Evolutionary conservation across 345 rosid species (phyloP).

Genomic region (Camelina hispida): DNA sequence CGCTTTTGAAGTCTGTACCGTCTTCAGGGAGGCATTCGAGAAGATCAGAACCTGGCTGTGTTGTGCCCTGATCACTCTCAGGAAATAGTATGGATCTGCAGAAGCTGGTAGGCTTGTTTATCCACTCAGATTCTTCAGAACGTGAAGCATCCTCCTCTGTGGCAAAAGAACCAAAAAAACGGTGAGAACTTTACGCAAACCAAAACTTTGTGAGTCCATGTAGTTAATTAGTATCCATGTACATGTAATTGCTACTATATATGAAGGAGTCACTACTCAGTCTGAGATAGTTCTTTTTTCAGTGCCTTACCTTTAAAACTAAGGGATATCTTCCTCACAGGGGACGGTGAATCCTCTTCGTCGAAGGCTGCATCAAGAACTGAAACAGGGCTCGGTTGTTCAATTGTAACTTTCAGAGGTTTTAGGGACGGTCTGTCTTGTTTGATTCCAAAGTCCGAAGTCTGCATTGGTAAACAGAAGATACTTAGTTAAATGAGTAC

Average conservation of each 20-base stretch:
- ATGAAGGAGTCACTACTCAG: conserved; percentile 3
- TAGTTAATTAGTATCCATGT: neutral
- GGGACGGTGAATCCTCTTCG: conserved; percentile 82
- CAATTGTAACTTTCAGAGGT: conserved; percentile 50
- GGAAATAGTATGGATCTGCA: conserved; percentile 47
- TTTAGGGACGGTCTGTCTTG: conserved; percentile 43
- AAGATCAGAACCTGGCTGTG: conserved; percentile 39
- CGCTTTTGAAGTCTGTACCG: conserved; percentile 43
- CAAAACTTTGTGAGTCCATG: conserved; percentile 11
- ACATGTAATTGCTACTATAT: neutral
- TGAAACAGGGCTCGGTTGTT: conserved; percentile 95
- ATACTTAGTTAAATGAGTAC: conserved; percentile 30
- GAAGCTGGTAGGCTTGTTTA: conserved; percentile 28
- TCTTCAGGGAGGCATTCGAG: conserved; percentile 32
- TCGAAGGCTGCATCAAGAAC: conserved; percentile 81
- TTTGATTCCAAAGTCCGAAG: conserved; percentile 47
- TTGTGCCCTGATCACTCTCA: conserved; percentile 37
- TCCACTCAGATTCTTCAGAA: conserved; percentile 55
- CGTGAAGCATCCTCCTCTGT: conserved; percentile 57
- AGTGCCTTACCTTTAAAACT: conserved; percentile 66
- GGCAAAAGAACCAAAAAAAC: conserved; percentile 27
- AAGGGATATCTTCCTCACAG: conserved; percentile 68
- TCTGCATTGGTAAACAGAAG: conserved; percentile 51
- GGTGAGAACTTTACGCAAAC: conserved; percentile 23
- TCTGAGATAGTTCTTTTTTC: neutral